Base-by-base conservation (phyloP, 2,329 filamentous ascomycete species). In the Colletotrichum higginsianum region DNA sequence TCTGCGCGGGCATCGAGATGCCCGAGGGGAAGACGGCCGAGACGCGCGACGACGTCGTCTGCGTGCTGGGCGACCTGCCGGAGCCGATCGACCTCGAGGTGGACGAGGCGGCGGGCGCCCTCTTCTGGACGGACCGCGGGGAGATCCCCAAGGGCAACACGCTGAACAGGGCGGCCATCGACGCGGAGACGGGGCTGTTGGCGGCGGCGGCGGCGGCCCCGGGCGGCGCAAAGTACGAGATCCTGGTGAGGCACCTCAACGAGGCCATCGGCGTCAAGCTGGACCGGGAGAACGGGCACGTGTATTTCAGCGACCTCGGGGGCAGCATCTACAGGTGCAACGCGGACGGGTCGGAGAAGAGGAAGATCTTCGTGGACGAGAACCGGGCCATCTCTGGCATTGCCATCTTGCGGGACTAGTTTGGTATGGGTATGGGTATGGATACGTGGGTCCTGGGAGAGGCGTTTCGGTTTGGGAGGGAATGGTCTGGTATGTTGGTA, bases 111-210 rank as follows among this genome's bases (percentile, higher is more conserved):
- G 76, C 77, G 3, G 76, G 82, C 38, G 80, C 77, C 1, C 79
- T 91, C 35, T 91, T 88, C 77, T 91, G 89, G 89, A 90, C 89
- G 0, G 89, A 91, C 73, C 82, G 89, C 0, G 90, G 89, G 4
- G 89, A 91, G 73, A 77, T 86, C 1, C 89, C 89, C 0, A 76
- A 78, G 11, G 89, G 89, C 0, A 90, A 89, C 75, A 84, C 84
- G 13, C 73, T 91, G 68, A 88, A 90, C 75, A 77, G 81, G 7
- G 79, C 72, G 4, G 58, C 61, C 47, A 40, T 68, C 46, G 63
- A 74, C 2, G 42, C 74, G 18, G 63, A 74, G 73, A 73, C 76
- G 13, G 65, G 69, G 4, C 3, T 63, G n/a, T 2, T 69, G 53
- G 61, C 53, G 0, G 5, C 53, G 53, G 61, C 53, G 0, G 5